A percentile compares a stretch with the other conserved stretches of the same genome.
Conservation (phyloP, 768 basidiomycete genomes). For the Panaeolus papilionaceus region DNA sequence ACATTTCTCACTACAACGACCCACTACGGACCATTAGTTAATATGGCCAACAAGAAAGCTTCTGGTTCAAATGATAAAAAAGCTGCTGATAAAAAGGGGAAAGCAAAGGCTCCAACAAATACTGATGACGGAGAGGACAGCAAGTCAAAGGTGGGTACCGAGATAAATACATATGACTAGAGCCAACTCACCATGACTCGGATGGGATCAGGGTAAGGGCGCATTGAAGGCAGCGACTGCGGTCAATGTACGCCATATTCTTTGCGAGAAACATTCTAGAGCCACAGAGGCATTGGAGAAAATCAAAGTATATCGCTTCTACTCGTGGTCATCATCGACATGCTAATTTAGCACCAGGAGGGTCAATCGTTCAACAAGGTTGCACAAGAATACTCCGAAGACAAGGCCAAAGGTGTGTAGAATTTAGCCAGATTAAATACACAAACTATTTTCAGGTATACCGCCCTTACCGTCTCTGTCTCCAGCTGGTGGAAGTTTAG, state of each 20-base stretch:
- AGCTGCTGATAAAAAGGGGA: slow-evolving; percentile 48
- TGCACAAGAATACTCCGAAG: slow-evolving; percentile 89
- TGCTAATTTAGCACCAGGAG: slow-evolving; percentile 44
- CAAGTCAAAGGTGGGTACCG: slow-evolving; percentile 42
- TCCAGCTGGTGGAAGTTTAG: slow-evolving; percentile 82
- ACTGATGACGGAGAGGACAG: slow-evolving; percentile 44
- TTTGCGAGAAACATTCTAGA: slow-evolving; percentile 88
- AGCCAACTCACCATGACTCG: too few species aligned
- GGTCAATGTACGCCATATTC: slow-evolving; percentile 85
- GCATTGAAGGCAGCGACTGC: slow-evolving; percentile 80
- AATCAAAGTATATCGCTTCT: slow-evolving; percentile 63
- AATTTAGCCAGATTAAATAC: not conserved
- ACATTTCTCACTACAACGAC: slow-evolving; percentile 4
- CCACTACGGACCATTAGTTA: slow-evolving; percentile 11
- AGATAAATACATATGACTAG: not conserved
- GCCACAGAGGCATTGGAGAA: slow-evolving; percentile 80
- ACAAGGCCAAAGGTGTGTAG: slow-evolving; percentile 81
- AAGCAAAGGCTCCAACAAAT: slow-evolving; percentile 37
- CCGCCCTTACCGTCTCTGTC: slow-evolving; percentile 5
- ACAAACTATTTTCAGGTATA: slow-evolving; percentile 1
- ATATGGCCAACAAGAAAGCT: slow-evolving; percentile 43
- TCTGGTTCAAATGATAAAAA: slow-evolving; percentile 37
- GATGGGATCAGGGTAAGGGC: slow-evolving; percentile 52
- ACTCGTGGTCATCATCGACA: not conserved
- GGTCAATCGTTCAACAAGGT: slow-evolving; percentile 89